Conservation (phyloP, 1,284 basidiomycete species). For the Malassezia globosa region DNA sequence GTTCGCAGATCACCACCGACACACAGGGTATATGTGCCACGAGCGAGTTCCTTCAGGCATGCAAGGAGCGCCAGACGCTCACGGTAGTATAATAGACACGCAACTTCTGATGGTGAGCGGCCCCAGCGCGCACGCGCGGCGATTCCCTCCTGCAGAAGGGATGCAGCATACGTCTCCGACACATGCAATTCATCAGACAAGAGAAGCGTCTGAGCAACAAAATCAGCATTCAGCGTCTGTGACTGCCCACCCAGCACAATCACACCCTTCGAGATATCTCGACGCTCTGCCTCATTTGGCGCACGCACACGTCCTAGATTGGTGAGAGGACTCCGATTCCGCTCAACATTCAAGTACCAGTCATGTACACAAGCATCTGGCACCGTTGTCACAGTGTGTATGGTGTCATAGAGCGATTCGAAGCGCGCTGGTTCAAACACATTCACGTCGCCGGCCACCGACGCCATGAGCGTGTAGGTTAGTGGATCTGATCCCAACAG, state of each 20-base stretch:
- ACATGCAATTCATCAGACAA: constrained; percentile 33
- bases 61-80: constrained; percentile 38
- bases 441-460: constrained; percentile 16
- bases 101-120: constrained; percentile 35
- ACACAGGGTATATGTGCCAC: constrained; percentile 34
- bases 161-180: constrained; percentile 43
- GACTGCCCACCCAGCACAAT: constrained; percentile 35
- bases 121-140: constrained; percentile 32
- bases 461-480: constrained; percentile 10
- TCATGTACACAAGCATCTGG: constrained; percentile 30
- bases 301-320: constrained; percentile 30
- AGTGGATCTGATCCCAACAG: too few relatives aligned
- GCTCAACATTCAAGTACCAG: constrained; percentile 42
- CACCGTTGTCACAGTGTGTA: constrained; percentile 26
- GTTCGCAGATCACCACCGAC: constrained; percentile 30
- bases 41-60: constrained; percentile 35
- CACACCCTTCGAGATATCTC: constrained; percentile 35
- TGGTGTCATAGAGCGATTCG: constrained; percentile 32
- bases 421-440: constrained; percentile 37
- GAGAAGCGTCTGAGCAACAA: constrained; percentile 36
- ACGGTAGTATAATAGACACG: constrained; percentile 38
- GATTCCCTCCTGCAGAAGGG: constrained; percentile 41
- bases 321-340: constrained; percentile 29
- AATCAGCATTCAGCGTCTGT: constrained; percentile 38
- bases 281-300: constrained; percentile 32